Conservation (phyloP, 768 basidiomycete species). For the Rhodotorula toruloides region DNA sequence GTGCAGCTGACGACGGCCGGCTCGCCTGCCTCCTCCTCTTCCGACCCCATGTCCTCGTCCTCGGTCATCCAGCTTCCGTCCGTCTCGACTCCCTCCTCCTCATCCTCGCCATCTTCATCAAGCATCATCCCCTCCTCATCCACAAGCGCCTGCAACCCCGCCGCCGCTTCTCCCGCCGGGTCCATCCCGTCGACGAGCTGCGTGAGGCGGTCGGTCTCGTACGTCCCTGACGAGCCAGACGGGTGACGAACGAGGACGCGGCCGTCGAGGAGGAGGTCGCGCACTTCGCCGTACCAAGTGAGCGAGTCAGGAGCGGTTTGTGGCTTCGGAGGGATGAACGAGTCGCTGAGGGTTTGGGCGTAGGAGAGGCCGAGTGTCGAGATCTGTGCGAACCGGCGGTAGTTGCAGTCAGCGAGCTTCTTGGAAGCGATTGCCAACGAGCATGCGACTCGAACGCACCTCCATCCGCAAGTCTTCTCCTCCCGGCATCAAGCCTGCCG, state of each 20-base stretch:
- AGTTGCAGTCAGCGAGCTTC: neutral
- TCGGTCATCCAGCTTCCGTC: slow-evolving; percentile 39
- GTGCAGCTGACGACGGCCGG: neutral
- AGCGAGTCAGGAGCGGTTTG: neutral
- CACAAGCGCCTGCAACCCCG: slow-evolving; percentile 52
- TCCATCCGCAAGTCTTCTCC: slow-evolving; percentile 25
- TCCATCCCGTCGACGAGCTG: slow-evolving; percentile 75
- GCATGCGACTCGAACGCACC: neutral
- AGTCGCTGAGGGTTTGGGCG: slow-evolving; percentile 14
- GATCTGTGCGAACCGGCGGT: slow-evolving; percentile 8
- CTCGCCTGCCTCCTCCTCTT: neutral
- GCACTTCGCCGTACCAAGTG: slow-evolving; percentile 84
- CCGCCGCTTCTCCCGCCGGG: slow-evolving; percentile 55
- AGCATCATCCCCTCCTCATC: slow-evolving; percentile 41
- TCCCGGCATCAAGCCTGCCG: slow-evolving; percentile 14
- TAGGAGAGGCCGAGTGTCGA: slow-evolving; percentile 28
- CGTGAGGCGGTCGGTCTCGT: slow-evolving; percentile 65
- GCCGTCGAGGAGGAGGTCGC: slow-evolving; percentile 53
- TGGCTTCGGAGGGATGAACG: neutral
- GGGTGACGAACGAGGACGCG: slow-evolving; percentile 49
- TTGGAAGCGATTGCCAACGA: neutral
- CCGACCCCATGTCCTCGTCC: slow-evolving; percentile 5
- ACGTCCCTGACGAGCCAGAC: slow-evolving; percentile 52
- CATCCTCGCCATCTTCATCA: neutral
- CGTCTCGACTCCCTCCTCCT: neutral